Percentiles rank a stretch among this genome's conserved stretches.
Evolutionary conservation across 192 early-diverging fungal species (phyloP).

Genomic region (Lobosporangium transversale): DNA sequence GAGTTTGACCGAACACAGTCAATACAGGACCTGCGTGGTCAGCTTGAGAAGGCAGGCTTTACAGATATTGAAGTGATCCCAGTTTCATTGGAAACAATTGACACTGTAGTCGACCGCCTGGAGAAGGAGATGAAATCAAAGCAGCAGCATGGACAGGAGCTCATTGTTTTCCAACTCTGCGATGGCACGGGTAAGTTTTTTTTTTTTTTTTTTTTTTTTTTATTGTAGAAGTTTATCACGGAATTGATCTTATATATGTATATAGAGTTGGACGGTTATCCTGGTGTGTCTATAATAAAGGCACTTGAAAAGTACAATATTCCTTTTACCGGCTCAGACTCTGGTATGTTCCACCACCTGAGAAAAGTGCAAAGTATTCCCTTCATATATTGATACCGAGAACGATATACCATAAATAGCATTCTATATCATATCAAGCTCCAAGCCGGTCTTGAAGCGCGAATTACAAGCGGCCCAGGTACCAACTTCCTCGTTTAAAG

Average conservation of each 20-base stretch:
- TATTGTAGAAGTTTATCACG: background rate
- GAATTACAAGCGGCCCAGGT: conserved; percentile 30
- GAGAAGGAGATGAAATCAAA: conserved; percentile 21
- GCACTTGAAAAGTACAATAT: conserved; percentile 17
- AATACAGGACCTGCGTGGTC: conserved; percentile 4
- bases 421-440: conserved; percentile 34
- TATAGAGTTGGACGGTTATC: conserved; percentile 32
- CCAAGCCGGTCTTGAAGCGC: conserved; percentile 31
- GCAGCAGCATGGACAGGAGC: conserved; percentile 2
- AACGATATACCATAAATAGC: conserved; percentile 5
- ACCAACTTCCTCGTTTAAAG: conserved; percentile 31
- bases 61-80: conserved; percentile 18
- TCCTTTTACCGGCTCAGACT: conserved; percentile 25
- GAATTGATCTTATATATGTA: background rate
- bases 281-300: conserved; percentile 29
- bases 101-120: conserved; percentile 9
- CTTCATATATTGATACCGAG: background rate
- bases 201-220: background rate
- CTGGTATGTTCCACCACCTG: too few relatives aligned
- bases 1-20: conserved; percentile 19
- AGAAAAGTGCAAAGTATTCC: too few relatives aligned
- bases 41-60: conserved; percentile 20
- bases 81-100: conserved; percentile 9
- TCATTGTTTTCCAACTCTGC: conserved; percentile 44
- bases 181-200: conserved; percentile 35